phyloP scores from a whole-genome alignment of 371 early-diverging fungal genomes.

The Haplosporangium sp. region DNA sequence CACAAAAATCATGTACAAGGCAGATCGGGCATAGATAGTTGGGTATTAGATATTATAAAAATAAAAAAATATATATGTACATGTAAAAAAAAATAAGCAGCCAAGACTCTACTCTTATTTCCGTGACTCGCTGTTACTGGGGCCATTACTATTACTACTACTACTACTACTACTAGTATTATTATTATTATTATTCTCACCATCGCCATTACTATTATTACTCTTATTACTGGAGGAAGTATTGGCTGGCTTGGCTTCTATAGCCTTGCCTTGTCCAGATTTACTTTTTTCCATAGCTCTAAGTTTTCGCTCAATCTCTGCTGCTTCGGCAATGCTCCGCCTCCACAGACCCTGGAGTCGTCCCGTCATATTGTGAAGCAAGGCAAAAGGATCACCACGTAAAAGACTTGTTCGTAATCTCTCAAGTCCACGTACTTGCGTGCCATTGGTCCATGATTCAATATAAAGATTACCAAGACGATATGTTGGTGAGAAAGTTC shows the following conservation, averaged over 20 bases:
- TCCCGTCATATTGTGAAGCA: slow-evolving; percentile 26
- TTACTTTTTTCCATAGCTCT: not conserved
- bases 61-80: too few relatives aligned
- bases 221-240: not conserved
- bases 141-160: slow-evolving; percentile 1
- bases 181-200: not conserved
- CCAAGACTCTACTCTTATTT: not conserved
- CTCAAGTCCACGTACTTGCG: slow-evolving; percentile 45
- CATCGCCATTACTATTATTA: not conserved
- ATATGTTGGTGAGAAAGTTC: slow-evolving; percentile 54
- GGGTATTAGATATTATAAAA: too few relatives aligned
- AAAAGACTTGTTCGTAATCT: slow-evolving; percentile 29
- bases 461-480: slow-evolving; percentile 40
- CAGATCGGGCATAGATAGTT: too few relatives aligned
- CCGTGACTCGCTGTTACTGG: slow-evolving; percentile 9
- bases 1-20: too few relatives aligned
- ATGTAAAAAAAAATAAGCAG: too few relatives aligned
- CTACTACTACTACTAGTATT: not conserved
- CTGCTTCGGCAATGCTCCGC: slow-evolving; percentile 23
- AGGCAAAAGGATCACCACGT: slow-evolving; percentile 39
- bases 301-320: slow-evolving; percentile 20
- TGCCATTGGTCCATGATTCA: slow-evolving; percentile 53
- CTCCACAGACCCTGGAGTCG: slow-evolving; percentile 20
- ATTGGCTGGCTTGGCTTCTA: not conserved
- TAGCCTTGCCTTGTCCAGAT: too few relatives aligned